These are phyloP conservation scores for Setomelanomma holmii DNA, from an alignment of 2,329 filamentous ascomycete genomes.

Conservation along the genomic window DNA sequence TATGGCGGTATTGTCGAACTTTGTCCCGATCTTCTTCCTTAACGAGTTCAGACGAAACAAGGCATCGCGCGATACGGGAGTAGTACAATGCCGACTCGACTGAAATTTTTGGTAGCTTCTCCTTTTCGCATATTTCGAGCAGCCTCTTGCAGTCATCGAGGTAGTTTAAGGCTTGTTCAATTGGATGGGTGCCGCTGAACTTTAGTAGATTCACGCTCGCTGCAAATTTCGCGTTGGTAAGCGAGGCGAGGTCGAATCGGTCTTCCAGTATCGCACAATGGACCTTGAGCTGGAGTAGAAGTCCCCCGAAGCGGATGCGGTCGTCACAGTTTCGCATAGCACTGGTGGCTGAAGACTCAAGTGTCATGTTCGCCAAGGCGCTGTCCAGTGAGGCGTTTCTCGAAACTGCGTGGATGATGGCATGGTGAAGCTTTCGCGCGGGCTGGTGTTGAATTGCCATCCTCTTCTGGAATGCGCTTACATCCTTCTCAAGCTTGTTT, in stretches of 20 bases:
- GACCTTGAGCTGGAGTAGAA: constrained; percentile 36
- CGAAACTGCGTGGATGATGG: constrained; percentile 32
- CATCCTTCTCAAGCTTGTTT: constrained; percentile 19
- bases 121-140: constrained; percentile 34
- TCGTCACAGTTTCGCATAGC: constrained; percentile 33
- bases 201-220: constrained; percentile 2
- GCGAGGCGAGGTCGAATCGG: constrained; percentile 31
- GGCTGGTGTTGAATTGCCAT: constrained; percentile 45
- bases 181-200: constrained; percentile 17
- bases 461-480: constrained; percentile 26
- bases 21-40: constrained; percentile 10
- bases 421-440: constrained; percentile 49
- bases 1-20: constrained; percentile 17
- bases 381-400: constrained; percentile 21
- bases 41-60: constrained; percentile 22
- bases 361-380: constrained; percentile 20
- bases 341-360: constrained; percentile 18
- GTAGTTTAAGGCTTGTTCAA: constrained; percentile 18
- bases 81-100: constrained; percentile 48
- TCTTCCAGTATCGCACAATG: constrained; percentile 40
- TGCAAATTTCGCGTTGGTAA: background rate
- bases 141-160: constrained; percentile 37
- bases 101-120: constrained; percentile 48
- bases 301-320: constrained; percentile 37
- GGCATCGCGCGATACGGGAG: constrained; percentile 35